These are phyloP conservation scores for Mycena sp. DNA, from an alignment of 1,284 basidiomycete species.

Conservation along the genomic window DNA sequence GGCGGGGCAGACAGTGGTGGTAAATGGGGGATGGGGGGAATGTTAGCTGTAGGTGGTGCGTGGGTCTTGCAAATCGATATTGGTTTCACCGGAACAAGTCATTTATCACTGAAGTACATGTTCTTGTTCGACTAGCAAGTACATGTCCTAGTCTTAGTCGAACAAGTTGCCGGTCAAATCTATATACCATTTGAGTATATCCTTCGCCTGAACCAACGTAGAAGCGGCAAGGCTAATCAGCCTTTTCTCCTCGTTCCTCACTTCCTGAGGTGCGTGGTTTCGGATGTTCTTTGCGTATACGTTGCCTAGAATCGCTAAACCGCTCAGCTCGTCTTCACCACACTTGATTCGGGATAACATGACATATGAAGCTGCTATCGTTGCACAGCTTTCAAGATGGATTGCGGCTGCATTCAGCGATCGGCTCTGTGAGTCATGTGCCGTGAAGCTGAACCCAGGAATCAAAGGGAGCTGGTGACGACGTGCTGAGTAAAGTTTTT, in stretches of 20 bases:
- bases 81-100: too few relatives aligned
- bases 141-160: too few relatives aligned
- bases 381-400: constrained; percentile 31
- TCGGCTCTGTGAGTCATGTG: constrained; percentile 36
- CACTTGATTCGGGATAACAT: constrained; percentile 22
- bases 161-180: too few relatives aligned
- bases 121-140: too few relatives aligned
- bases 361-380: constrained; percentile 26
- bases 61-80: too few relatives aligned
- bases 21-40: too few relatives aligned
- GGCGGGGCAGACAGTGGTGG: too few relatives aligned
- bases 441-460: constrained; percentile 32
- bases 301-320: constrained; percentile 12
- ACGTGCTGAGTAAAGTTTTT: constrained; percentile 12
- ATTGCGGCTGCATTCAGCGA: constrained; percentile 29
- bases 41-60: too few relatives aligned
- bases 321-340: neutral
- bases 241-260: constrained; percentile 7
- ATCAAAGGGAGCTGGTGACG: constrained; percentile 33
- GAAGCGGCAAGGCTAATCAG: neutral
- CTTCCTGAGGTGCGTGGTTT: too few relatives aligned
- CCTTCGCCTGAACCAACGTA: neutral
- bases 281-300: too few relatives aligned
- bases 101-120: too few relatives aligned
- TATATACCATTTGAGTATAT: neutral